Base-by-base conservation (phyloP, 306 rosid genomes). In the Prunus kanzakura region DNA sequence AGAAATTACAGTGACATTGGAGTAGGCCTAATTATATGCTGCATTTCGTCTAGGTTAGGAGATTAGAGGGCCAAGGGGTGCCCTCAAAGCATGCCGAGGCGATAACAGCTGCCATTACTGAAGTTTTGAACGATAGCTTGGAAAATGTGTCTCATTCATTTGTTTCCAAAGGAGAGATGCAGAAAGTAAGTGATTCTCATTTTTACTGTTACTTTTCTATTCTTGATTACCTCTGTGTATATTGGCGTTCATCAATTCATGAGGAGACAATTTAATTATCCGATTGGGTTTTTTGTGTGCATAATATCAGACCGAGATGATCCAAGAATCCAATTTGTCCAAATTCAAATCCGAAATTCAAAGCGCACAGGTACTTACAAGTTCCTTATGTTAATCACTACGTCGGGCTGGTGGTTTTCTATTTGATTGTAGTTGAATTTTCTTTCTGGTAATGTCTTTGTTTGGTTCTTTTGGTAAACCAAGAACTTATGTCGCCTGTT, bases 1-100 rank as follows among this genome's bases (percentile, higher is more conserved):
- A 19, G 14, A 64, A 15, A 13, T 55, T 8, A 56, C 51, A 2
- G 50, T 67, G 69, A 56, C 9, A 32, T 18, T 64, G 57, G 63
- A 57, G 46, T 38, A 32, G 41, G 1, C 54, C 1, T 72, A 4
- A 75, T 79, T 23, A 51, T 12, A 10, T 63, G 29, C 6, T 64
- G 60, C 46, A 12, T 71, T 64, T 55, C 27, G 66, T 82, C 5
- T 81, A 95, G 97, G 97, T 95, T 50, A 92, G 95, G 81, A 90
- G 77, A 82, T 82, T 92, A 67, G 99, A 95, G 84, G 91, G 91
- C 38, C 87, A 89, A 84, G 99, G 97, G 1, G 80, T 95, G 32
- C 97, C 99, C 41, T 86, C 92, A 1, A 80, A 89, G 62, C 97
- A 95, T 49, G 97, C 99, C 0, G 99, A 95, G 88, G 99, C 97